A percentile compares a stretch with the other conserved stretches of the same genome.
phyloP scores from a whole-genome alignment of 768 basidiomycete genomes.

The Coprinopsis sp. region DNA sequence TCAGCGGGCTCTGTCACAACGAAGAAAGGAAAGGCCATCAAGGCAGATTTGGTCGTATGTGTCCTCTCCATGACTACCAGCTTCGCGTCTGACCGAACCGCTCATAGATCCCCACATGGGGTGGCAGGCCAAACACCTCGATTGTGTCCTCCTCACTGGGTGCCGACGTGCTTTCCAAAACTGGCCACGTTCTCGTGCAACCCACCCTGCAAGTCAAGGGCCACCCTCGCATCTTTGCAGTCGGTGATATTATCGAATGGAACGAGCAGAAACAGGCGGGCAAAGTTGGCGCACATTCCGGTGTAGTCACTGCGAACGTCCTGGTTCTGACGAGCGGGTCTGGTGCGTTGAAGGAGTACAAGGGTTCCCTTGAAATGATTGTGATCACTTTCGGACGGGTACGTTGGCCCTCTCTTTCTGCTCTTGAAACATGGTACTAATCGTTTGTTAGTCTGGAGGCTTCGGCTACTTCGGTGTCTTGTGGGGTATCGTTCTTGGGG shows the following conservation, averaged over 20 bases:
- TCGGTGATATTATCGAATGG: conserved; percentile 21
- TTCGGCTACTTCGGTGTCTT: conserved; percentile 9
- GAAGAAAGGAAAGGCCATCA: conserved; percentile 37
- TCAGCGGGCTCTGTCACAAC: conserved; percentile 34
- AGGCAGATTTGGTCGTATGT: conserved; percentile 52
- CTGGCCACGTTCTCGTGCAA: conserved; percentile 40
- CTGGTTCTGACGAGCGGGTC: conserved; percentile 13
- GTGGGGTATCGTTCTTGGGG: conserved; percentile 14
- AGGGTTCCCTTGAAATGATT: conserved; percentile 10
- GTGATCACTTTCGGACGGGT: conserved; percentile 21
- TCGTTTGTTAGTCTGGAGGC: conserved; percentile 12
- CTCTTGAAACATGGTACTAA: neutral
- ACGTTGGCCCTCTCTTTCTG: neutral
- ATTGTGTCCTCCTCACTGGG: conserved; percentile 40
- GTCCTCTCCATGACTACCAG: neutral
- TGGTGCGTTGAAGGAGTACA: conserved; percentile 8
- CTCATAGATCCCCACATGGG: conserved; percentile 25
- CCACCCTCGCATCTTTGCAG: conserved; percentile 19
- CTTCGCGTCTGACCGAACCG: neutral
- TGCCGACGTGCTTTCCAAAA: conserved; percentile 22
- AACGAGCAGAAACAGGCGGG: conserved; percentile 17
- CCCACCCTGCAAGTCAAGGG: conserved; percentile 29
- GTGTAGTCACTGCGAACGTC: conserved; percentile 13
- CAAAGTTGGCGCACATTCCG: conserved; percentile 16
- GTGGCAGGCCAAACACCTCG: conserved; percentile 40